phyloP scores from a whole-genome alignment of 495 filamentous ascomycete genomes.

The Penicillium angulare region DNA sequence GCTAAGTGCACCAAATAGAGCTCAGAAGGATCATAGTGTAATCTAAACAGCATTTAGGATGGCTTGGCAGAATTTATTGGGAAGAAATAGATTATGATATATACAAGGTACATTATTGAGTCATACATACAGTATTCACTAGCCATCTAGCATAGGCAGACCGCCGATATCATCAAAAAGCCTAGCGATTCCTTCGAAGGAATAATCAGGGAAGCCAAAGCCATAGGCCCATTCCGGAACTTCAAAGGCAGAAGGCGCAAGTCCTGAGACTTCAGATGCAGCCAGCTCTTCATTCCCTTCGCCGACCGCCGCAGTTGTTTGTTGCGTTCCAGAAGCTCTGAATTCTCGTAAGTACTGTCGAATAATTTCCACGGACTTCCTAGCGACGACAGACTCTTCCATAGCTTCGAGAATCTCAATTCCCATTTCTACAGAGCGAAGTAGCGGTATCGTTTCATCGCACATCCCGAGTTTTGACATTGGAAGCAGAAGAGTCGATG shows the following conservation, averaged over 20 bases:
- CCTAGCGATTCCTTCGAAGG: slow-evolving; percentile 39
- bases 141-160: slow-evolving; percentile 34
- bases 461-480: slow-evolving; percentile 38
- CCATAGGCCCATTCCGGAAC: slow-evolving; percentile 43
- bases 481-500: slow-evolving; percentile 39
- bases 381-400: slow-evolving; percentile 41
- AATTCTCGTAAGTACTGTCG: slow-evolving; percentile 39
- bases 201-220: slow-evolving; percentile 42
- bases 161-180: slow-evolving; percentile 40
- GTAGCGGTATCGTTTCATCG: slow-evolving; percentile 30
- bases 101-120: neutral
- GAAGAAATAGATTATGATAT: neutral
- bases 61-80: too few species aligned
- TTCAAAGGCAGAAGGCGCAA: slow-evolving; percentile 25
- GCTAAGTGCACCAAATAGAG: slow-evolving; percentile 1
- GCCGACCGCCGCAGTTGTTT: neutral
- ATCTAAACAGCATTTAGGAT: too few species aligned
- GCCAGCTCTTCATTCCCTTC: slow-evolving; percentile 6
- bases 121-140: neutral
- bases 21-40: too few species aligned
- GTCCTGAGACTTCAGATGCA: slow-evolving; percentile 6
- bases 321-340: slow-evolving; percentile 12
- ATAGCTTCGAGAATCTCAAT: slow-evolving; percentile 45
- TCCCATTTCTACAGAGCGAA: slow-evolving; percentile 36
- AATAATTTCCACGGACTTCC: slow-evolving; percentile 41